Evolutionary conservation across 805 yeast species (phyloP), one percentile per base, ranked within the genome.

Genomic region (Clavispora santaluciae): DNA sequence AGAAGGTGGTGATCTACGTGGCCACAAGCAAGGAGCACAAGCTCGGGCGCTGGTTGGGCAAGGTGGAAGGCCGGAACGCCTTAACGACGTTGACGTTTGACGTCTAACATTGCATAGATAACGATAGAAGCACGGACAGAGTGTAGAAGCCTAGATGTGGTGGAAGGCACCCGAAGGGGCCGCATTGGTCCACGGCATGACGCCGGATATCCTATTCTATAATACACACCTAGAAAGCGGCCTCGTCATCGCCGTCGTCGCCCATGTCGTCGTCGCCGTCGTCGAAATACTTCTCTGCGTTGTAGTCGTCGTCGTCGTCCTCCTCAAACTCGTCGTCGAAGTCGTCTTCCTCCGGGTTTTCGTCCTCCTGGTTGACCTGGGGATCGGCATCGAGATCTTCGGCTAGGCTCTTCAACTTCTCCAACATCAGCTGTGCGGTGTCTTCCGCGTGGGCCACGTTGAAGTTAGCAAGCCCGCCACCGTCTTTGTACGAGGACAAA

Each of bases 1-100:
- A 73, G 36, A 73, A 79, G 49, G 64, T 88, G 9, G 51, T 54
- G 41, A 57, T 69, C 22, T 66, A 77, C 48, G 91, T 85, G 0
- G 71, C 87, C 26, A 69, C 86, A 5, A 77, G 91, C 30, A 87
- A 90, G 61, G 96, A 91, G 63, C 95, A 85, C 57, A 79, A 84
- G 57, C 70, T 86, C 42, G 97, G 96, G 28, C 81, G 97, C 59
- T 90, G 96, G 96, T 61, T 81, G 20, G 70, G 73, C 34, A 70
- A 76, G 40, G 70, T 75, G 26, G 70, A 71, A 20, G 86, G 86
- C 6, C 78, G 91, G 60, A 87, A 86, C 63, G 87, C 87, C 43
- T 70, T 87, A 49, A 56, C 63, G 26, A 53, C 61, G 47, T 61
- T 66, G 53, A 56, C 62, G 43, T 62, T 67, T 37, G 58, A 55